Evolutionary conservation across 495 filamentous ascomycete species (phyloP), one percentile per base, ranked within the genome.

Genomic region (Aspergillus sclerotioniger): DNA sequence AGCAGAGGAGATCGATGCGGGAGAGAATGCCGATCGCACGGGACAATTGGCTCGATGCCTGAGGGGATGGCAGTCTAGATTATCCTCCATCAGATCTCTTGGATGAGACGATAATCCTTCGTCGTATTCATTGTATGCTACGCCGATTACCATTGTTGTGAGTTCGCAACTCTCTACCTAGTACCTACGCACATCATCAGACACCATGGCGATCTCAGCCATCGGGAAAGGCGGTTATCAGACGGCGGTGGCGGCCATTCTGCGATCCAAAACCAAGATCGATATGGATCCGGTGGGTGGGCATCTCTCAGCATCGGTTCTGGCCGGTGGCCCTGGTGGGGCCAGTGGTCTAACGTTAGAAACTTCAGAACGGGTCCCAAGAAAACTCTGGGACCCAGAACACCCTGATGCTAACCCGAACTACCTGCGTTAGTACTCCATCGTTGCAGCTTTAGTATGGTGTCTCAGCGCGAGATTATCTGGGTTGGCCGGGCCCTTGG

Each of bases 11-110:
- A 33, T 54, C 45, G 43, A 58, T 58, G 56, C 39, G 46, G 46
- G 19, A 56, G 16, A 46, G 41, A 44, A 25, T 45, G 56, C 60
- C 51, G 60, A 62, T 58, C 60, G 51, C 53, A 58, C 51, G 55
- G 60, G 52, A 58, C 39, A 47, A 25, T 39, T 16, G 31, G 17
- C 41, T 41, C 13, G 37, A n/a, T 41, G 37, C 13, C 9, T n/a
- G 37, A 41, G 37, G 13, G 37, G 2, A 15, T 12, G 5, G 16
- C 35, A 53, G 51, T 53, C 51, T 33, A 53, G 51, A 53, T 33
- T 33, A 19, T 53, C 39, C 16, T n/a, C 33, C 33, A 3, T 35
- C 33, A 35, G 37, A 41, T 41, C 37, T 39, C 10, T 8, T 8
- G 37, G 37, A 15, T 41, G 37, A 41, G 37, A 13, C 2, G 9